These are phyloP conservation scores for Lojkania enalia DNA, from an alignment of 2,329 filamentous ascomycete species.

Conservation along the genomic window DNA sequence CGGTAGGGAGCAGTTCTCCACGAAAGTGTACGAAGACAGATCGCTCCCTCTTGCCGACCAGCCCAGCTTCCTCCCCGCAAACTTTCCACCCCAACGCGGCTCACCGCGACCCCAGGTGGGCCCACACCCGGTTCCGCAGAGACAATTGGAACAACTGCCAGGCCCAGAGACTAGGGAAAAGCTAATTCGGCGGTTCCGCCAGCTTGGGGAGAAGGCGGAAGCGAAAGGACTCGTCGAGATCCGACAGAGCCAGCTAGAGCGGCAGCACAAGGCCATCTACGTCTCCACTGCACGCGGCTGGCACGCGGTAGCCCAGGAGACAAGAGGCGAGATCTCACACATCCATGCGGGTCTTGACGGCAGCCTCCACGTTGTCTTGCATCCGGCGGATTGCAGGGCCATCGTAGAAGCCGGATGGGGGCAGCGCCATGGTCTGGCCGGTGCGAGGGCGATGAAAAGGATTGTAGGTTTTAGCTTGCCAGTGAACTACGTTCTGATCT, in stretches of 20 bases:
- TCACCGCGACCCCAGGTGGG: conserved; percentile 20
- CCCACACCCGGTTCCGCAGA: conserved; percentile 22
- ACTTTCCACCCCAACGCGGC: conserved; percentile 17
- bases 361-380: conserved; percentile 22
- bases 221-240: conserved; percentile 19
- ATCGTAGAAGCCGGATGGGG: conserved; percentile 23
- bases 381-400: conserved; percentile 20
- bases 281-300: conserved; percentile 14
- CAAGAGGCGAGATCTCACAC: conserved; percentile 22
- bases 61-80: conserved; percentile 16
- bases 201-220: conserved; percentile 14
- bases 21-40: conserved; percentile 29
- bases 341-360: conserved; percentile 23
- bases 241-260: conserved; percentile 19
- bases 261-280: conserved; percentile 21
- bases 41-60: conserved; percentile 16
- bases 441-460: conserved; percentile 8
- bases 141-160: conserved; percentile 24
- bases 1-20: conserved; percentile 39
- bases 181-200: conserved; percentile 14
- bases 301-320: conserved; percentile 21
- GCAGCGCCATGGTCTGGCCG: conserved; percentile 19
- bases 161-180: conserved; percentile 15
- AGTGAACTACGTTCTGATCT: conserved; percentile 24
- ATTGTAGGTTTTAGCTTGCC: conserved; percentile 17